Evolutionary conservation across 805 yeast genomes (phyloP).

Genomic region (Yamadazyma scolyti): DNA sequence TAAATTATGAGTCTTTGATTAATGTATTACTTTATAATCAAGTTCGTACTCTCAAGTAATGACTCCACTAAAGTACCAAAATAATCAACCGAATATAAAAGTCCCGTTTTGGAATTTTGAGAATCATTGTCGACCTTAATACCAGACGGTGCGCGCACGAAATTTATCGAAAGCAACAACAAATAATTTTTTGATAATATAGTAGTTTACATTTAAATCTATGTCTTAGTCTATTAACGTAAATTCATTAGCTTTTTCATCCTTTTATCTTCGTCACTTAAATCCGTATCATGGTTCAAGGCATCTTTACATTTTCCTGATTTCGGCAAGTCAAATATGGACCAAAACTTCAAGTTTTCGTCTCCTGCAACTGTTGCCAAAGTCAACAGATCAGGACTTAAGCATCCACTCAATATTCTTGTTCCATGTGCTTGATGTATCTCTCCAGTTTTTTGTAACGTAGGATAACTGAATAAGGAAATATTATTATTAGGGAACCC

Average conservation of each 20-base stretch:
- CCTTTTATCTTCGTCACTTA: constrained; percentile 16
- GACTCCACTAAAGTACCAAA: too few relatives aligned
- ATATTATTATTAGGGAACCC: constrained; percentile 89
- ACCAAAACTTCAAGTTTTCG: constrained; percentile 94
- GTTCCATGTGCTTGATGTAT: constrained; percentile 85
- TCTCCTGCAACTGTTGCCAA: constrained; percentile 95
- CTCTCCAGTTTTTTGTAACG: constrained; percentile 83
- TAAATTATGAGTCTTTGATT: too few relatives aligned
- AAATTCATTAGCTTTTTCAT: constrained; percentile 25
- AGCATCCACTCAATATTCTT: constrained; percentile 73
- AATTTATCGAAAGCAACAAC: too few relatives aligned
- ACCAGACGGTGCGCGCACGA: too few relatives aligned
- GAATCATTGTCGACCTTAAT: too few relatives aligned
- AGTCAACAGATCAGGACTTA: constrained; percentile 88
- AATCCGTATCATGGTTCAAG: constrained; percentile 11
- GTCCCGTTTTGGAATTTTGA: too few relatives aligned
- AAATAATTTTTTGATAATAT: too few relatives aligned
- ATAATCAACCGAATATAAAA: too few relatives aligned
- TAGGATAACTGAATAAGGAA: constrained; percentile 80
- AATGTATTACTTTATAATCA: too few relatives aligned
- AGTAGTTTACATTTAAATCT: too few relatives aligned
- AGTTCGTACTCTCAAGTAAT: too few relatives aligned
- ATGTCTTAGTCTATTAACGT: constrained; percentile 15
- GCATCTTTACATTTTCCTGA: constrained; percentile 8
- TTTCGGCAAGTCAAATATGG: constrained; percentile 63